A percentile compares a stretch with the other conserved stretches of the same genome.
phyloP scores from a whole-genome alignment of 495 filamentous ascomycete species.

The Neurospora sp. region DNA sequence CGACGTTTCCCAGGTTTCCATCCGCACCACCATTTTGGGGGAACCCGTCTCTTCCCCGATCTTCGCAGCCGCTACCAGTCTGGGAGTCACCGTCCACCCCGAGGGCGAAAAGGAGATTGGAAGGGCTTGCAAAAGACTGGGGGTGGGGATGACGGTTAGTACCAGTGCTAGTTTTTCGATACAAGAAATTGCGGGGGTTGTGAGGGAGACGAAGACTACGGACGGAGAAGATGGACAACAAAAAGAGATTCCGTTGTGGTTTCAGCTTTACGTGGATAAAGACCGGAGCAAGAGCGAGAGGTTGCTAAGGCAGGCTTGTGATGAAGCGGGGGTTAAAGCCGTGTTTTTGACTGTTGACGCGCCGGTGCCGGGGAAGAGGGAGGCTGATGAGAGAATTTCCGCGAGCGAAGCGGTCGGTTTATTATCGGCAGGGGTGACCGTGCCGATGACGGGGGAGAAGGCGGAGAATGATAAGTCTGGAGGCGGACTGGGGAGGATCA shows the following conservation, averaged over 20 bases:
- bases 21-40: constrained; percentile 53
- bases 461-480: constrained; percentile 58
- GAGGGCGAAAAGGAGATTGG: constrained; percentile 66
- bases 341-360: constrained; percentile 62
- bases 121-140: constrained; percentile 41
- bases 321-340: constrained; percentile 48
- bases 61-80: constrained; percentile 64
- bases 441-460: constrained; percentile 49
- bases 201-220: constrained; percentile 14
- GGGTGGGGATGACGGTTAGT: constrained; percentile 47
- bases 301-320: constrained; percentile 45
- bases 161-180: constrained; percentile 63
- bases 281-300: constrained; percentile 53
- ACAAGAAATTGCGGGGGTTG: constrained; percentile 46
- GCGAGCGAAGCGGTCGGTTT: constrained; percentile 43
- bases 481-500: constrained; percentile 59
- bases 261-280: constrained; percentile 77
- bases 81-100: constrained; percentile 61
- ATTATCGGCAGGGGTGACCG: not conserved
- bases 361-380: constrained; percentile 52
- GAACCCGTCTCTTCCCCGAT: constrained; percentile 48
- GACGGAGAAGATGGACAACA: not conserved
- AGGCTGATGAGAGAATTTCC: constrained; percentile 45
- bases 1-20: constrained; percentile 49
- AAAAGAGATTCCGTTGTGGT: constrained; percentile 45